These are phyloP conservation scores for Neurospora discreta DNA, from an alignment of 495 filamentous ascomycete genomes.

Conservation along the genomic window DNA sequence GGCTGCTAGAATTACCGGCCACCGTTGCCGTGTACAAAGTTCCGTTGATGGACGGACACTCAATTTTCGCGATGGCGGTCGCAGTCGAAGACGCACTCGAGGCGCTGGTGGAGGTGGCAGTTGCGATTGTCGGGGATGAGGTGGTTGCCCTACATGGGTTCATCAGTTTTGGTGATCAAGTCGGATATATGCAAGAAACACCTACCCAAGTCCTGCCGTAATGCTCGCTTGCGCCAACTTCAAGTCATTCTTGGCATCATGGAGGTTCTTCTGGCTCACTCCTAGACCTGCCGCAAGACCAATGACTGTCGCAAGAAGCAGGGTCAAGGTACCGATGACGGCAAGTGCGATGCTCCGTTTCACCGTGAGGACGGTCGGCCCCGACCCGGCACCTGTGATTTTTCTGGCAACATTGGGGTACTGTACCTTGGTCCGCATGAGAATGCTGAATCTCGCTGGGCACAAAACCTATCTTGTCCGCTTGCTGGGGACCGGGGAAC, in stretches of 20 bases:
- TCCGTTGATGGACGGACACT: conserved; percentile 23
- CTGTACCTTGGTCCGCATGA: background rate
- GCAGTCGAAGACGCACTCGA: conserved; percentile 2
- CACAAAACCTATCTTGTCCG: background rate
- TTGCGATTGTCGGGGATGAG: background rate
- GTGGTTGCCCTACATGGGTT: background rate
- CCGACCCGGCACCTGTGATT: background rate
- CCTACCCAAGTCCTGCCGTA: background rate
- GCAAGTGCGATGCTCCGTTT: conserved; percentile 11
- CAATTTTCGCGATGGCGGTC: background rate
- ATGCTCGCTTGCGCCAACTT: conserved; percentile 3
- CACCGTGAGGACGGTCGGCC: conserved; percentile 3
- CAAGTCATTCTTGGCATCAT: conserved; percentile 9
- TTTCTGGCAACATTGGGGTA: background rate
- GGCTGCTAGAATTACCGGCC: background rate
- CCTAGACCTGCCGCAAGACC: conserved; percentile 20
- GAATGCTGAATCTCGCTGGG: background rate
- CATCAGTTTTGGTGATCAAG: background rate
- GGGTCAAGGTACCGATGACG: background rate
- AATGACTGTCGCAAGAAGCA: conserved; percentile 12
- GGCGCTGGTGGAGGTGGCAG: background rate
- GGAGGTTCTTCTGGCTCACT: conserved; percentile 15
- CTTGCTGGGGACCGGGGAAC: background rate
- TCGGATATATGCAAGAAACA: background rate
- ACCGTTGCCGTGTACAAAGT: conserved; percentile 17